phyloP scores from a whole-genome alignment of 1,284 basidiomycete genomes.

The Mycena citricolor region DNA sequence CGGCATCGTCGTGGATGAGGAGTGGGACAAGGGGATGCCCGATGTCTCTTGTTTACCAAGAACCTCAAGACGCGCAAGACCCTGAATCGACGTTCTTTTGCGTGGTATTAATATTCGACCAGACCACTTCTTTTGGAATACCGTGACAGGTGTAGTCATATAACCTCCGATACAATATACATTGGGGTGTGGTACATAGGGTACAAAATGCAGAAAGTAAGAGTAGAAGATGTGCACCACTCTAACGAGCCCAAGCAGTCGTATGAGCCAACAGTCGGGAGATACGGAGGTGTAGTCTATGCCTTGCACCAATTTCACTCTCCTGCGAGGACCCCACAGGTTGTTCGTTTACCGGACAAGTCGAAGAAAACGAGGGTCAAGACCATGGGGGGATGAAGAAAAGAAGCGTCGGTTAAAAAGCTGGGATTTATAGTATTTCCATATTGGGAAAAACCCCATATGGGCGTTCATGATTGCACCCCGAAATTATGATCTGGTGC shows the following conservation, averaged over 20 bases:
- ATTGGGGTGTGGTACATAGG: conserved; percentile 14
- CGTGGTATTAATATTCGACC: conserved; percentile 1
- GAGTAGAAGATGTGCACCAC: conserved; percentile 69
- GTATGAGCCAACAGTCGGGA: conserved; percentile 57
- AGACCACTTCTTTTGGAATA: conserved; percentile 13
- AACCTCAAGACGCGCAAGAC: neutral
- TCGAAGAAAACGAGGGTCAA: conserved; percentile 50
- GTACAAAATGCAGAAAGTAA: conserved; percentile 2
- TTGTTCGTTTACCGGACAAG: conserved; percentile 52
- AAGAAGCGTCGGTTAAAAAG: conserved; percentile 8
- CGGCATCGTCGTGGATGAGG: conserved; percentile 51
- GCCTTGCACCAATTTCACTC: conserved; percentile 85
- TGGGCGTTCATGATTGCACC: too few species aligned
- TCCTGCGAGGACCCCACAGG: conserved; percentile 77
- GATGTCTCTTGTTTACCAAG: neutral
- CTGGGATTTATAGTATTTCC: too few species aligned
- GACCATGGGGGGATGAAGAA: conserved; percentile 59
- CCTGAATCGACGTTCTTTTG: conserved; percentile 8
- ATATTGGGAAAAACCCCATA: too few species aligned
- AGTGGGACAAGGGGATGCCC: conserved; percentile 12
- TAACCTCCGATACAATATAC: conserved; percentile 9
- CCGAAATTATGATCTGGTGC: too few species aligned
- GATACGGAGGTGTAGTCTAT: conserved; percentile 86
- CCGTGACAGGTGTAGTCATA: too few species aligned
- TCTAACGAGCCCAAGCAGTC: conserved; percentile 75